A percentile compares a stretch with the other conserved stretches of the same genome.
Evolutionary conservation across 2,329 filamentous ascomycete species (phyloP).

Genomic region (Alternaria sp.): DNA sequence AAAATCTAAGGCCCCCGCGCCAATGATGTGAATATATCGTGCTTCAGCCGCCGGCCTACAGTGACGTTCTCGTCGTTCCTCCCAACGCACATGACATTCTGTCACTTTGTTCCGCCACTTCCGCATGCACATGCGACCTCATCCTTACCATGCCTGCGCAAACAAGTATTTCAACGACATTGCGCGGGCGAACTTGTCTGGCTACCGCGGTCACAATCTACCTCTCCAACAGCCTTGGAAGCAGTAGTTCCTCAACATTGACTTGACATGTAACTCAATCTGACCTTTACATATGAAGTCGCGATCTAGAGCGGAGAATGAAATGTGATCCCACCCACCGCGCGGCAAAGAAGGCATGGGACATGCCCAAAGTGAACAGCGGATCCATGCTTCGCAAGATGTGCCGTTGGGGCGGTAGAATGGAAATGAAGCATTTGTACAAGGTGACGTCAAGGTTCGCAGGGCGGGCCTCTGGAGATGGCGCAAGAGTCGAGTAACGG

Average conservation of each 20-base stretch:
- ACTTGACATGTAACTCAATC: background rate
- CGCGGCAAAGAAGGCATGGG: background rate
- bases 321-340: background rate
- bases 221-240: background rate
- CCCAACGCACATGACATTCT: background rate
- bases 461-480: conserved; percentile 7
- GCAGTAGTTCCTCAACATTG: conserved; percentile 1
- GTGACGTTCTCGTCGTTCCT: background rate
- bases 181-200: background rate
- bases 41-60: background rate
- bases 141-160: background rate
- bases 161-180: conserved; percentile 1
- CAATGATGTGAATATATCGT: background rate
- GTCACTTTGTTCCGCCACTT: background rate
- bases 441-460: conserved; percentile 31
- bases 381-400: conserved; percentile 8
- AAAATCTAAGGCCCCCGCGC: background rate
- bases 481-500: conserved; percentile 24
- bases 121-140: background rate
- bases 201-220: background rate
- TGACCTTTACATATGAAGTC: background rate
- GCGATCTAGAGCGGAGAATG: background rate
- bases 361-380: conserved; percentile 1
- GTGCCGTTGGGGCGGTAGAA: conserved; percentile 19
- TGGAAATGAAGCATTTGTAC: conserved; percentile 16